Conservation (phyloP, 2,329 filamentous ascomycete genomes). For the Fusarium sp. region DNA sequence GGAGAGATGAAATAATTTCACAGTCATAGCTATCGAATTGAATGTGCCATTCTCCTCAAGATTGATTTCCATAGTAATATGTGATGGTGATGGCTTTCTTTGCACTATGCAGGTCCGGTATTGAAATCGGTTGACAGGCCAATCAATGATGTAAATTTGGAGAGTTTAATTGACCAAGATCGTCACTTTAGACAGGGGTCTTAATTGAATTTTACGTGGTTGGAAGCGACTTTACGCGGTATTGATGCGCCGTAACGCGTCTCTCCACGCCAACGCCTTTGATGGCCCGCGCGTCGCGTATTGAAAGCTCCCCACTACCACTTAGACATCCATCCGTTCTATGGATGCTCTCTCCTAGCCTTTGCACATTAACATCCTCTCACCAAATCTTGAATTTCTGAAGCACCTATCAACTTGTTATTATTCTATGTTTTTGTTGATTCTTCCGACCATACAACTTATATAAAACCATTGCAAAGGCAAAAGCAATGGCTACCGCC, state of each 20-base stretch:
- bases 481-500: constrained; percentile 56
- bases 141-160: constrained; percentile 6
- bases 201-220: constrained; percentile 15
- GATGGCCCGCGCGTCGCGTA: constrained; percentile 49
- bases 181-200: constrained; percentile 9
- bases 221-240: constrained; percentile 9
- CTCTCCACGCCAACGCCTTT: constrained; percentile 41
- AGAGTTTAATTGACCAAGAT: neutral
- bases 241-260: constrained; percentile 45
- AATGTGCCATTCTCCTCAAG: constrained; percentile 40
- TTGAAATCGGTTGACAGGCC: neutral
- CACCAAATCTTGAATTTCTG: neutral
- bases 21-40: constrained; percentile 41
- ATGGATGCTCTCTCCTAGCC: neutral
- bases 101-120: neutral
- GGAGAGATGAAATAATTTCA: constrained; percentile 36
- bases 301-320: constrained; percentile 45
- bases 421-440: neutral
- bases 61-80: neutral
- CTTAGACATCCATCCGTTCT: constrained; percentile 24
- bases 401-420: constrained; percentile 1
- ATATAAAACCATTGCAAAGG: constrained; percentile 5
- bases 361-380: constrained; percentile 11
- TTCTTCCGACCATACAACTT: neutral
- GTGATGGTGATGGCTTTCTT: neutral